Base-by-base conservation (phyloP, 192 early-diverging fungal genomes). In the Rhizoclosmatium sp. region DNA sequence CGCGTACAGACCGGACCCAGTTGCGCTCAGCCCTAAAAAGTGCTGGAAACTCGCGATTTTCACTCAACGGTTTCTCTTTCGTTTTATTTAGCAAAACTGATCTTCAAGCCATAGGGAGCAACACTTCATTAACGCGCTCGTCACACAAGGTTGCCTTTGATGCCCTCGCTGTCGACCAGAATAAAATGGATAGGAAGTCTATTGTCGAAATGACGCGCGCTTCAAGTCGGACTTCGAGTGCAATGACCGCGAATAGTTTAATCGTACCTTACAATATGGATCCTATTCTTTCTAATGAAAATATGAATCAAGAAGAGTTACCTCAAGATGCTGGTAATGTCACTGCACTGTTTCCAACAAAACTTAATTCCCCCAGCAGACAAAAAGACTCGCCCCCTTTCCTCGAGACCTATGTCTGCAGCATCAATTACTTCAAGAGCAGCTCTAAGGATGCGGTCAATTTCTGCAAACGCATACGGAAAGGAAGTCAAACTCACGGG, bases 401-500 rank as follows among this genome's bases (percentile, higher is more conserved):
- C 31, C 9, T 7, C 51, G 51, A 54, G 51, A 16, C 51, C 51
- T 7, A 54, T 54, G 5, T 54, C 51, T 54, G 51, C 51, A 12
- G 51, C 51, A 54, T 54, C 51, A 12, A 54, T 16, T 54, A 12
- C 51, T 54, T 16, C 51, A 54, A 19, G 72, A 5, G 9, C 72
- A 10, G 19, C 72, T 5, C 45, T 44, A 41, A 60, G 47, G 47
- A 59, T 75, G 72, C 14, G 72, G 19, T 59, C 72, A n/a, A 48
- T 75, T 39, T 49, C 46, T 3, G 72, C 72, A 31, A 75, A 64
- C n/a, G 59, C 39, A 41, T 59, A 42, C 39, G 21, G 44, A 7
- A 59, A 62, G 47, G 23, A 75, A 46, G 59, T 75, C 60, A 75
- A 75, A 62, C 44, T 75, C 9, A 23, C 46, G 14, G 72, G 72